These are phyloP conservation scores for Tulasnella sp. DNA, from an alignment of 768 basidiomycete genomes.

Conservation along the genomic window DNA sequence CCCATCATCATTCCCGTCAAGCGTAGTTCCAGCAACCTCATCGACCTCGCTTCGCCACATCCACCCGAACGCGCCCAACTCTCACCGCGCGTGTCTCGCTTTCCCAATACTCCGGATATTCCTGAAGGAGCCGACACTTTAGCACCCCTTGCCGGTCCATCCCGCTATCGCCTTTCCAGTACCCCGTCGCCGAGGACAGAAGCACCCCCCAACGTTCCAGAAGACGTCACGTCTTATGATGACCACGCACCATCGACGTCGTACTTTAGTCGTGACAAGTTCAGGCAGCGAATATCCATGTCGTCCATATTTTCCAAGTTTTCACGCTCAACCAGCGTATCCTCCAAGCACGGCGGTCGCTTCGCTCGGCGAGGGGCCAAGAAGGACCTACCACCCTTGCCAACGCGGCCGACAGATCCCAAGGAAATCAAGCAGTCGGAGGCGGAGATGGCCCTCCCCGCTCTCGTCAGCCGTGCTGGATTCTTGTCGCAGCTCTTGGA, in stretches of 20 bases:
- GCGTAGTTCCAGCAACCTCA: slow-evolving; percentile 21
- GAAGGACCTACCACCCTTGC: slow-evolving; percentile 25
- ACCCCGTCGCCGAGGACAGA: slow-evolving; percentile 22
- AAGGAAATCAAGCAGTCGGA: slow-evolving; percentile 46
- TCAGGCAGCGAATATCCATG: slow-evolving; percentile 29
- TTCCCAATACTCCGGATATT: not conserved
- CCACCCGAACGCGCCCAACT: slow-evolving; percentile 6
- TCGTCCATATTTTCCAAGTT: slow-evolving; percentile 32
- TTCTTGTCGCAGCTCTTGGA: slow-evolving; percentile 55
- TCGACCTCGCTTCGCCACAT: slow-evolving; percentile 31
- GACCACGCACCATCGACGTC: slow-evolving; percentile 7
- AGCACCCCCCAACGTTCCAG: slow-evolving; percentile 32
- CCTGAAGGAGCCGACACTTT: not conserved
- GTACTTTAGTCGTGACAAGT: slow-evolving; percentile 12
- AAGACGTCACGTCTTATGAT: slow-evolving; percentile 23
- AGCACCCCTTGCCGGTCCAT: slow-evolving; percentile 14
- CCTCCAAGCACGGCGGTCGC: slow-evolving; percentile 18
- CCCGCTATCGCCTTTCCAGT: slow-evolving; percentile 26
- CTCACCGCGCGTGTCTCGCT: slow-evolving; percentile 22
- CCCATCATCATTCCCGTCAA: slow-evolving; percentile 30
- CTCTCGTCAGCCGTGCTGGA: slow-evolving; percentile 57
- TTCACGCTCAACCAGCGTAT: slow-evolving; percentile 22
- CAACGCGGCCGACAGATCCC: slow-evolving; percentile 1
- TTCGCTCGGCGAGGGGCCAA: slow-evolving; percentile 3
- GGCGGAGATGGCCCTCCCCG: slow-evolving; percentile 54